Conservation (phyloP, 2,329 filamentous ascomycete species). For the Xylaria sp. region DNA sequence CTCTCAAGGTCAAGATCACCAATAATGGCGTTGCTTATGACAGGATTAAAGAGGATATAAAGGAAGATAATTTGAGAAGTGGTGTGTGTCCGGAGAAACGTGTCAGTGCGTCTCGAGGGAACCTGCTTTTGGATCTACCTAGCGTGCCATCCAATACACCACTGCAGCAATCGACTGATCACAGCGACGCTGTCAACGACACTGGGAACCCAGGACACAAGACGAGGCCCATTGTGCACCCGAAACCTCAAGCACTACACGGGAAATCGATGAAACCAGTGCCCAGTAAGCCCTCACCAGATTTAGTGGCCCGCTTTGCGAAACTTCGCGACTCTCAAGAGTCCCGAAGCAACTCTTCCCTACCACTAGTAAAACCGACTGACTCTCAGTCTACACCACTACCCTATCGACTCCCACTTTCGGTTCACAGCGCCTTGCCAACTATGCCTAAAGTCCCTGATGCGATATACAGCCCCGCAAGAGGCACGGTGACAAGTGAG, state of each 20-base stretch:
- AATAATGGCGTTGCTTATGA: constrained; percentile 57
- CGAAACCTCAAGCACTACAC: constrained; percentile 71
- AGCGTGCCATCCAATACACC: constrained; percentile 27
- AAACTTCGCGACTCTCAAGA: constrained; percentile 55
- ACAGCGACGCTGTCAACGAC: neutral
- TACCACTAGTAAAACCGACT: constrained; percentile 50
- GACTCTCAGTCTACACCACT: constrained; percentile 58
- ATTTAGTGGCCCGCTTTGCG: constrained; percentile 63
- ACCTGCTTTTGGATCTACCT: constrained; percentile 22
- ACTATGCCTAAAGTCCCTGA: constrained; percentile 72
- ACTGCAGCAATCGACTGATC: neutral
- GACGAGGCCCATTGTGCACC: constrained; percentile 59
- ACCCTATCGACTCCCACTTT: constrained; percentile 50
- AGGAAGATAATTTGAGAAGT: constrained; percentile 65
- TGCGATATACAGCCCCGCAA: constrained; percentile 78
- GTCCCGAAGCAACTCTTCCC: constrained; percentile 45
- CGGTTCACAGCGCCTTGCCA: constrained; percentile 58
- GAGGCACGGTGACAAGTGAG: constrained; percentile 70
- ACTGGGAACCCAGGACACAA: constrained; percentile 32
- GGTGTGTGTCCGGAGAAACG: constrained; percentile 57
- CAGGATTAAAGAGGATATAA: constrained; percentile 66
- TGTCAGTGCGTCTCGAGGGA: constrained; percentile 15
- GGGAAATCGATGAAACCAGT: constrained; percentile 60
- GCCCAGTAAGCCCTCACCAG: constrained; percentile 47
- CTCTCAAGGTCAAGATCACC: constrained; percentile 57